Evolutionary conservation across 768 basidiomycete genomes (phyloP).

Genomic region (Lenzites betulinus): DNA sequence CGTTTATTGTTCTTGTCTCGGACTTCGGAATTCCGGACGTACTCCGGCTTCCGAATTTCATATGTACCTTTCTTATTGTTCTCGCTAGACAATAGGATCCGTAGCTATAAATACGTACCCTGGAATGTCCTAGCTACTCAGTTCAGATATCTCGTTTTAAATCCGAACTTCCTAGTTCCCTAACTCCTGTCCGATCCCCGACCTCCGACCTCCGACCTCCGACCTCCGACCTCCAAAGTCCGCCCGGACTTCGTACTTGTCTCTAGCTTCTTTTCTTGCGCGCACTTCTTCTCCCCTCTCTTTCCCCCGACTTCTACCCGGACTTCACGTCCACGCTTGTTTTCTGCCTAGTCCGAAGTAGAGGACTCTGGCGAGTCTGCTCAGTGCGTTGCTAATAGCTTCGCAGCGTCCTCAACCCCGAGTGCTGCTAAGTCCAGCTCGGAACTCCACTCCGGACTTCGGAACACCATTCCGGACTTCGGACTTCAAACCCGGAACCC

Average conservation of each 20-base stretch:
- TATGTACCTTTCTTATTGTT: neutral
- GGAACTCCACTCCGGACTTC: too few relatives aligned
- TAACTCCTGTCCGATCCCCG: neutral
- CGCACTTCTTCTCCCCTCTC: neutral
- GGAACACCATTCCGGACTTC: too few relatives aligned
- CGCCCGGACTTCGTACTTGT: neutral
- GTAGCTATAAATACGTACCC: neutral
- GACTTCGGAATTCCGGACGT: too few relatives aligned
- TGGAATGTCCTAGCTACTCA: neutral
- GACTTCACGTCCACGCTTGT: too few relatives aligned
- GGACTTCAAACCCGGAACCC: too few relatives aligned
- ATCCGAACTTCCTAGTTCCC: neutral
- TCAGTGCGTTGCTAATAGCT: neutral
- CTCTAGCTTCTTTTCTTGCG: neutral
- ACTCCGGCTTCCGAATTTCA: neutral
- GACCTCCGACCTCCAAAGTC: too few relatives aligned
- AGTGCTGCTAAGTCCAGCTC: neutral
- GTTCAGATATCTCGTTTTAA: neutral
- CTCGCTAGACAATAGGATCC: neutral
- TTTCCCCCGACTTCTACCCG: too few relatives aligned
- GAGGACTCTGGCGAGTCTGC: neutral
- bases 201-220: too few relatives aligned
- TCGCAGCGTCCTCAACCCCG: neutral
- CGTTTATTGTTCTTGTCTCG: too few relatives aligned
- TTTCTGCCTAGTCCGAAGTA: neutral